Conservation (phyloP, 495 filamentous ascomycete genomes). For the Lasiosphaeria hispida region DNA sequence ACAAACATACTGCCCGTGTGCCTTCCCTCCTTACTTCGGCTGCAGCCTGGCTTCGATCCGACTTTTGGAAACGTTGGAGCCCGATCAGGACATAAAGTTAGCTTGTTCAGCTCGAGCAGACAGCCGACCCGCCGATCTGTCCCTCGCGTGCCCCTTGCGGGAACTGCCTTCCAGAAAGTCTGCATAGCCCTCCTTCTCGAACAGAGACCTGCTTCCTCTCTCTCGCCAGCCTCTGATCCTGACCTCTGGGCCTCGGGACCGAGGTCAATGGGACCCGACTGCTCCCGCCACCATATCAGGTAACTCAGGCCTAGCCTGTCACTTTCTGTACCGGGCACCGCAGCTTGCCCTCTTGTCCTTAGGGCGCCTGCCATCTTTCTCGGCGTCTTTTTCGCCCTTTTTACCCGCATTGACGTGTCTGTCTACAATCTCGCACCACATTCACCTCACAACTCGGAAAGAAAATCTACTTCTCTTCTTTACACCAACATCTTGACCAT, state of each 20-base stretch:
- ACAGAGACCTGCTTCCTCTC: background rate
- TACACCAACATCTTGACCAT: conserved; percentile 29
- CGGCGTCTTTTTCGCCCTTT: conserved; percentile 1
- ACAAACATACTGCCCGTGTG: too few relatives aligned
- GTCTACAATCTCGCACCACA: conserved; percentile 10
- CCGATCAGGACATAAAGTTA: too few relatives aligned
- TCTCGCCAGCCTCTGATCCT: background rate
- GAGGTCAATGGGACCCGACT: background rate
- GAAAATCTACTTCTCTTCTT: conserved; percentile 29
- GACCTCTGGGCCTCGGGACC: background rate
- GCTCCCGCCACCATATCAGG: background rate
- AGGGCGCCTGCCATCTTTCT: background rate
- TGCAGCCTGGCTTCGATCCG: too few relatives aligned
- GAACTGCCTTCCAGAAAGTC: too few relatives aligned
- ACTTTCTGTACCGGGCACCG: background rate
- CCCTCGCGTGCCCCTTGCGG: too few relatives aligned
- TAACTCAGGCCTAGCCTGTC: background rate
- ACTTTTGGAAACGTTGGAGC: too few relatives aligned
- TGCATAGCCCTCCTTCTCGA: too few relatives aligned
- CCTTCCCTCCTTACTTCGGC: too few relatives aligned
- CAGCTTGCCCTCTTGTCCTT: background rate
- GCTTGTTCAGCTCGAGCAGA: too few relatives aligned
- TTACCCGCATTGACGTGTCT: background rate
- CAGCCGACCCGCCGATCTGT: too few relatives aligned
- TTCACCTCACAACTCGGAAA: conserved; percentile 11